Evolutionary conservation across 208 protist genomes (phyloP), one percentile per base, ranked within the genome.

Genomic region (Angomonas deanei): DNA sequence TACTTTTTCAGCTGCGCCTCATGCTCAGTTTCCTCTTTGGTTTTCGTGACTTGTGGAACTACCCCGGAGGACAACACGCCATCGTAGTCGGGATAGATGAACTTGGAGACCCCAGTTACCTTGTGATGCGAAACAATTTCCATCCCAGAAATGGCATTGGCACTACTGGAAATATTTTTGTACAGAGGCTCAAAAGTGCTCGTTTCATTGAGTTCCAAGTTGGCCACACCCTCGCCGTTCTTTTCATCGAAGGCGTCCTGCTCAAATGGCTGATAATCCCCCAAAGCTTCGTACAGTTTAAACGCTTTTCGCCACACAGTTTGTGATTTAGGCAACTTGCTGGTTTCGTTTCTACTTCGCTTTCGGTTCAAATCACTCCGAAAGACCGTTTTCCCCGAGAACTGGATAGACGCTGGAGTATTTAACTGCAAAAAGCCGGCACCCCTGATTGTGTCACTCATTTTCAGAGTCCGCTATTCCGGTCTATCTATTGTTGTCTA

Each of bases 381-480:
- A 4, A 86, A 84, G 0, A 95, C n/a, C 17, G 76, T 71, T 61
- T 85, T 71, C 2, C 86, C 86, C 0, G 59, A 38, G 70, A 91
- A 96, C 2, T 64, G 53, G 47, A 96, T 96, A 46, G 52, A 63
- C 0, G 84, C 82, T 0, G 90, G 90, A 0, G 86, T 93, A 70
- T 96, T 96, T 57, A 84, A 83, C 63, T 96, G 90, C 27, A 96
- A 76, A 59, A 96, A 96, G 26, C 90, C 90, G 46, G 61, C 78
- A 15, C 90, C 90, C 32, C 82, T 73, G 49, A 49, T 64, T 54
- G 62, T 70, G 27, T 19, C 27, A 48, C n/a, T 17, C 57, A 52
- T 68, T 27, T n/a, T n/a, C n/a, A n/a, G n/a, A n/a, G n/a, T n/a
- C 3, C 26, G 46, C 17, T 50, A 21, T 50, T 50, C n/a, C 26